phyloP scores from a whole-genome alignment of 805 yeast species.

The Wickerhamiella galacta region DNA sequence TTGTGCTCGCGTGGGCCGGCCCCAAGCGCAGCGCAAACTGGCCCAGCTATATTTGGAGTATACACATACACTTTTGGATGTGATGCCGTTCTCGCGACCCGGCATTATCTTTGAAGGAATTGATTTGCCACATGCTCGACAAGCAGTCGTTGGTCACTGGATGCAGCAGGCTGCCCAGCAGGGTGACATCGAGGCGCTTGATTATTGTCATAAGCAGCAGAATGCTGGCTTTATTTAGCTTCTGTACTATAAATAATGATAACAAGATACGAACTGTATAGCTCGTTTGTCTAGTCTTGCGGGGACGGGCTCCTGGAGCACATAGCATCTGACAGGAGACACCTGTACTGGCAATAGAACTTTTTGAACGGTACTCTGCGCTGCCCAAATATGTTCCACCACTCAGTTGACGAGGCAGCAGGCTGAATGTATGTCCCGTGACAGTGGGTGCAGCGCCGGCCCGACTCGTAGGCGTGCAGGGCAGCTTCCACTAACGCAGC shows the following conservation, averaged over 20 bases:
- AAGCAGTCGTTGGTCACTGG: conserved; percentile 15
- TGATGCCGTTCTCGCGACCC: conserved; percentile 14
- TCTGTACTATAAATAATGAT: not conserved
- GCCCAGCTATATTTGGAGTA: conserved; percentile 15
- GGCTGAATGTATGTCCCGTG: not conserved
- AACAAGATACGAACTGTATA: no score
- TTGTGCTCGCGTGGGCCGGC: conserved; percentile 16
- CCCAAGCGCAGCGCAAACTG: conserved; percentile 14
- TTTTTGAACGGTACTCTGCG: conserved; percentile 2
- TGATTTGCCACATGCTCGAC: conserved; percentile 8
- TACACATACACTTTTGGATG: conserved; percentile 11
- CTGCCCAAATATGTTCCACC: conserved; percentile 3
- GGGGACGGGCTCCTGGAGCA: not conserved
- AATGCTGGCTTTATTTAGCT: conserved; percentile 4
- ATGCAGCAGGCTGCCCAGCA: conserved; percentile 10
- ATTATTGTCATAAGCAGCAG: conserved; percentile 3
- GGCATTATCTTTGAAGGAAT: conserved; percentile 11
- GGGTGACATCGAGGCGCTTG: conserved; percentile 6
- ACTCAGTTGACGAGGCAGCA: not conserved
- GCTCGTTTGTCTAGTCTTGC: not conserved
- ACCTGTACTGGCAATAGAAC: conserved; percentile 1
- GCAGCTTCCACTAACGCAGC: conserved; percentile 1
- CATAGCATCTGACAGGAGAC: not conserved
- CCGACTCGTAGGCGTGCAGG: not conserved
- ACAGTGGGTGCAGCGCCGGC: conserved; percentile 1